Conservation (phyloP, 2,329 filamentous ascomycete species). For the Aspergillus calidoustus region DNA sequence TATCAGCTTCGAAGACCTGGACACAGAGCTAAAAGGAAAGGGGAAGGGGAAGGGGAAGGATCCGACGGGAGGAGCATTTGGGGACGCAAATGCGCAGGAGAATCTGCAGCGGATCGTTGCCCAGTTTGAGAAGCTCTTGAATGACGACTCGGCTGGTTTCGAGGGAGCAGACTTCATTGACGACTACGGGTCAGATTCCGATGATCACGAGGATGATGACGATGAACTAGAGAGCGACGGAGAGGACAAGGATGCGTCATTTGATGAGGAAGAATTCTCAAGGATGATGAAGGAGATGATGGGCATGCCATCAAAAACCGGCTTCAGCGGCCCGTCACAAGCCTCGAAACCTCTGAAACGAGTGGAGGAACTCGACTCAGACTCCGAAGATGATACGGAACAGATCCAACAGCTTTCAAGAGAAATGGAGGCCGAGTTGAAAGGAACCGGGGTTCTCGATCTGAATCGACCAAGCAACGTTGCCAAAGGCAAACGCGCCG, state of each 20-base stretch:
- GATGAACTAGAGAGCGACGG: conserved; percentile 63
- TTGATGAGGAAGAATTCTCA: conserved; percentile 83
- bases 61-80: conserved; percentile 43
- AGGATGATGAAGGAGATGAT: conserved; percentile 93
- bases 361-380: conserved; percentile 56
- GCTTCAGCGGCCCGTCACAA: conserved; percentile 26
- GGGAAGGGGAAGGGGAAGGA: conserved; percentile 51
- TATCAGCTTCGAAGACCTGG: conserved; percentile 88
- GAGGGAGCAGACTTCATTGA: conserved; percentile 74
- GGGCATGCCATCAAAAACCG: conserved; percentile 62
- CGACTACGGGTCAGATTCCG: conserved; percentile 71
- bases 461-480: conserved; percentile 35
- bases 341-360: conserved; percentile 33
- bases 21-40: conserved; percentile 71
- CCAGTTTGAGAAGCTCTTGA: conserved; percentile 89
- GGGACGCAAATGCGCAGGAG: conserved; percentile 50
- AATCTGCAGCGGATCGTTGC: conserved; percentile 88
- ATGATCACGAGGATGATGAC: conserved; percentile 57
- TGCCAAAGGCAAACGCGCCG: conserved; percentile 23
- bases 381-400: conserved; percentile 64
- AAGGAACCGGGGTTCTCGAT: conserved; percentile 50
- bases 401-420: conserved; percentile 50
- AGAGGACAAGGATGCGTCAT: conserved; percentile 76
- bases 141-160: conserved; percentile 78
- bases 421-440: conserved; percentile 54